Base-by-base conservation (phyloP, 495 filamentous ascomycete genomes). In the Bacidia rubella region DNA sequence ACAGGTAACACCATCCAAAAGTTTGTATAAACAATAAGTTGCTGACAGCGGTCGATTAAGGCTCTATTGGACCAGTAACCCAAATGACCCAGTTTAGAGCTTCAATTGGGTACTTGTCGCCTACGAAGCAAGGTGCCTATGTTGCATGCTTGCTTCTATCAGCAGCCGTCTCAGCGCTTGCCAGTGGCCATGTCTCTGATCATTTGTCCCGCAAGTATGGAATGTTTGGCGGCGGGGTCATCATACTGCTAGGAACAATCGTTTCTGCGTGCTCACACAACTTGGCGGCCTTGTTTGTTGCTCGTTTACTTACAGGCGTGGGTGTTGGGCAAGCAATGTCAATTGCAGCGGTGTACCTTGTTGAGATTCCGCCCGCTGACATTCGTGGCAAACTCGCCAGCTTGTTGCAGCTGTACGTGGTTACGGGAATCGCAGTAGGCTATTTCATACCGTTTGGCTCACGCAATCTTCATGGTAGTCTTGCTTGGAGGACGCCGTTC, bases 71-170 rank as follows among this genome's bases (percentile, higher is more conserved):
- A 7, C 45, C 45, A 17, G 26, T 47, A 19, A 47, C 45, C 17
- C 20, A 47, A 26, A 47, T 47, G 45, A 20, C 45, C 45, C 45
- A 47, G 26, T 47, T 26, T 22, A 19, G 24, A 2, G 11, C 20
- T 26, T 47, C 45, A 20, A 26, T 47, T 47, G 45, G 45, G 20
- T 11, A 47, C 5, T 24, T 22, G 5, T 47, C 45, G 25, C 26
- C 24, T 10, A 22, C 15, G 17, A n/a, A 47, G 20, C 45, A 47
- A 47, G 45, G 45, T n/a, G 26, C 26, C 19, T 47, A 47, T 24
- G 45, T 47, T 24, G 45, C 45, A 19, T 22, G 45, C n/a, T 22
- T 47, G 20, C 45, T 47, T 5, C n/a, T 47, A 19, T 47, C 45
- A 22, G 45, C 45, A 23, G 19, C 45, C 2, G 17, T 47, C 20